Evolutionary conservation across 2,329 filamentous ascomycete genomes (phyloP).

Genomic region (Pseudocercospora fijiensis): DNA sequence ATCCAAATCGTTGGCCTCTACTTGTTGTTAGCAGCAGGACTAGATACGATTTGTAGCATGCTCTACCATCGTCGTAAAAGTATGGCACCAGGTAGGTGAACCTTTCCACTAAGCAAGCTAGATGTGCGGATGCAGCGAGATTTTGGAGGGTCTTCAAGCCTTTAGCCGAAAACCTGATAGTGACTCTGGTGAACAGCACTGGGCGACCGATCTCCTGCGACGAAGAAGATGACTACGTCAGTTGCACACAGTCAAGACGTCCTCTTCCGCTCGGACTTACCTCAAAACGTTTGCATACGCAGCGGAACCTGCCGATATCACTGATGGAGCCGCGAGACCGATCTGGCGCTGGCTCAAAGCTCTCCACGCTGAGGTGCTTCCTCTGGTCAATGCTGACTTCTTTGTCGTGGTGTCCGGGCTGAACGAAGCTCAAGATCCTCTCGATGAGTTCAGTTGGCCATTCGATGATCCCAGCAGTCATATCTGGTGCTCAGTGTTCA

Average conservation of each 20-base stretch:
- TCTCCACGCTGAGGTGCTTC: constrained; percentile 54
- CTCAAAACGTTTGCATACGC: constrained; percentile 52
- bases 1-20: constrained; percentile 23
- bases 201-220: constrained; percentile 47
- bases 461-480: constrained; percentile 5
- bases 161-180: constrained; percentile 52
- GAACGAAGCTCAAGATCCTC: constrained; percentile 53
- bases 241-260: not conserved
- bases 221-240: not conserved
- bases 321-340: constrained; percentile 45
- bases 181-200: constrained; percentile 53
- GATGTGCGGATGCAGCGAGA: constrained; percentile 50
- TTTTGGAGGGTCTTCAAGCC: constrained; percentile 52
- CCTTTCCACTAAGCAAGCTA: constrained; percentile 57
- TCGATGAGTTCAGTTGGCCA: constrained; percentile 49
- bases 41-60: not conserved
- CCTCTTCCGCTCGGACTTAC: not conserved
- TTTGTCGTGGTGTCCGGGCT: constrained; percentile 51
- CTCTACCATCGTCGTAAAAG: constrained; percentile 56
- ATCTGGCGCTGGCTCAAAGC: constrained; percentile 48
- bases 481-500: not conserved
- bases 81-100: constrained; percentile 62
- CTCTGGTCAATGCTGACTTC: constrained; percentile 52
- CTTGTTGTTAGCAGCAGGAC: not conserved
- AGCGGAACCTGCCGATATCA: constrained; percentile 49